Evolutionary conservation across 2,329 filamentous ascomycete species (phyloP), one percentile per base, ranked within the genome.

Genomic region (Sporothrix inflata): DNA sequence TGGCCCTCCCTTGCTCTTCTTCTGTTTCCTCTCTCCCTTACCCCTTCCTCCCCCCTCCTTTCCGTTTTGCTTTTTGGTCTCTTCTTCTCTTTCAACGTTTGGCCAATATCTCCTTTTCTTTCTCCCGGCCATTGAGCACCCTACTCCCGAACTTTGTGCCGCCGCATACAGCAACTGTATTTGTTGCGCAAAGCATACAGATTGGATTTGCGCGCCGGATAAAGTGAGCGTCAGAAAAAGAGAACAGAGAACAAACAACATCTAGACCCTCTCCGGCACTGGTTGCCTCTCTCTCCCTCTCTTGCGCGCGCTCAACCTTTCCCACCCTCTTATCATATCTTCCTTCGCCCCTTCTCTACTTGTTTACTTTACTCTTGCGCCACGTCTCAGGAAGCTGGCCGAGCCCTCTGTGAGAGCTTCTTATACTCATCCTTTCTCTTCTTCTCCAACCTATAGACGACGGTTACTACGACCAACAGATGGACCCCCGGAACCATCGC

Each of bases 401-500:
- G n/a, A 34, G 51, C 51, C 40, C 40, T 49, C 69, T 45, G 30
- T 60, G 42, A 72, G 40, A 65, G 40, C 66, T 57, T 47, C 57
- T 30, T 21, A 55, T 70, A 60, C 57, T 73, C 42, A 60, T 68
- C 38, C 14, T 6, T 49, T 69, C 8, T 49, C 63, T 27, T 61
- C 34, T 27, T 38, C n/a, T 24, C 75, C 75, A 4, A 14, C 14
- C 14, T 40, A 38, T 77, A 86, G 87, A 89, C 83, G 85, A 90
- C 83, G 84, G 88, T 76, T 42, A 65, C 67, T 88, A 89, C 77
- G 88, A 88, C 83, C 85, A 87, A 80, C 85, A 75, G 70, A 90
- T 90, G 88, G 86, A 89, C 78, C 84, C 82, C 76, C 78, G 78
- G 71, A 86, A 85, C 76, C 85, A 87, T 80, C 89, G 91, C 76